Evolutionary conservation across 1,139 yeast species (phyloP).

Genomic region (Zygoascus hellenicus): DNA sequence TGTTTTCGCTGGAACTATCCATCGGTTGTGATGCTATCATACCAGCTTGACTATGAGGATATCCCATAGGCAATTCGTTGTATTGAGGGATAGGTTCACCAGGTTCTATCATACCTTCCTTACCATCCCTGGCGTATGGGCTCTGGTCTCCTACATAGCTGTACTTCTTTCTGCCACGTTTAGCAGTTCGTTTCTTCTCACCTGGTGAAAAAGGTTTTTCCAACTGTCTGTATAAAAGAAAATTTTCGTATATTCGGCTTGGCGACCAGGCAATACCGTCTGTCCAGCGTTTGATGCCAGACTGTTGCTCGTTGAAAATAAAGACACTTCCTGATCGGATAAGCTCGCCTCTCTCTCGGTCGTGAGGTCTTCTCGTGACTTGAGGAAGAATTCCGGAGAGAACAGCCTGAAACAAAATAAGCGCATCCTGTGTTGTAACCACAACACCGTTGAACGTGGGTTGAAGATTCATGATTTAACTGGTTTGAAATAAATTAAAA

Average conservation of each 20-base stretch:
- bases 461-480: slow-evolving; percentile 25
- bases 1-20: background rate
- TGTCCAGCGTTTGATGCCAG: slow-evolving; percentile 90
- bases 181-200: slow-evolving; percentile 36
- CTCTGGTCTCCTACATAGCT: slow-evolving; percentile 9
- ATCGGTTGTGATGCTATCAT: background rate
- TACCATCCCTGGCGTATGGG: slow-evolving; percentile 5
- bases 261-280: slow-evolving; percentile 94
- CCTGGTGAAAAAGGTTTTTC: slow-evolving; percentile 49
- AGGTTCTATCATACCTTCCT: background rate
- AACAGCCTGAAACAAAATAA: slow-evolving; percentile 74
- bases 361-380: slow-evolving; percentile 79
- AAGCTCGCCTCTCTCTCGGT: slow-evolving; percentile 59
- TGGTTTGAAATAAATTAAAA: too few relatives aligned
- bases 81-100: background rate
- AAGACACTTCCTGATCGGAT: slow-evolving; percentile 77
- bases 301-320: slow-evolving; percentile 74
- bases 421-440: slow-evolving; percentile 76
- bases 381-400: slow-evolving; percentile 54
- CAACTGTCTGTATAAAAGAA: slow-evolving; percentile 73
- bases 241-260: slow-evolving; percentile 75
- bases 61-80: background rate
- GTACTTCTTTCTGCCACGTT: slow-evolving; percentile 26
- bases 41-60: background rate
- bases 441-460: slow-evolving; percentile 79